Conservation (phyloP, 208 protist species). For the Leishmania mexicana region DNA sequence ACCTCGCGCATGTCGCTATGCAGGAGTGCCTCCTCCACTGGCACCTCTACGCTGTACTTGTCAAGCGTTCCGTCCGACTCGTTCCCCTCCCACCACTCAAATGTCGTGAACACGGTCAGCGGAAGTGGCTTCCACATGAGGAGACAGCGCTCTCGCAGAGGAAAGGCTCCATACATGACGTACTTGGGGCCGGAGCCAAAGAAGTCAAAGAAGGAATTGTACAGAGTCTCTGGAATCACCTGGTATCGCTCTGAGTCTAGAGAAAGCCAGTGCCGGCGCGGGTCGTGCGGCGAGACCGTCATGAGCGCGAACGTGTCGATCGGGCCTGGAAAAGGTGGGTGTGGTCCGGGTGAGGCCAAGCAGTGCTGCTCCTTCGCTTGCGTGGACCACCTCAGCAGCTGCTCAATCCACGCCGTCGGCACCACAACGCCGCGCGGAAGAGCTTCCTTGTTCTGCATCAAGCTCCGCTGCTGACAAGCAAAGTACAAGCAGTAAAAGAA, state of each 20-base stretch:
- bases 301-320: conserved; percentile 68
- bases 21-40: conserved; percentile 43
- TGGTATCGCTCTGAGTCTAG: conserved; percentile 34
- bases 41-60: conserved; percentile 33
- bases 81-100: conserved; percentile 29
- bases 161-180: conserved; percentile 51
- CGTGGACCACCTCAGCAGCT: conserved; percentile 43
- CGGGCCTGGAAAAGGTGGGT: conserved; percentile 44
- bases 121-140: conserved; percentile 29
- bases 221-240: conserved; percentile 74
- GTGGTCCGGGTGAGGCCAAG: background rate
- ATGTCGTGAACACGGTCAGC: conserved; percentile 36
- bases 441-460: conserved; percentile 42
- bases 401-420: conserved; percentile 59
- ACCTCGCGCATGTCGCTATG: conserved; percentile 50
- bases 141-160: conserved; percentile 33
- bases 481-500: conserved; percentile 66
- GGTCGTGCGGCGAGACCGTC: conserved; percentile 32
- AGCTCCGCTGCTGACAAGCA: conserved; percentile 44
- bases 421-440: conserved; percentile 52
- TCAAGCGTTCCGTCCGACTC: conserved; percentile 14
- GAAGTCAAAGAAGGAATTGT: conserved; percentile 48
- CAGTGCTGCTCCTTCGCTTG: conserved; percentile 17
- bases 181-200: conserved; percentile 79
- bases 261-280: conserved; percentile 50